Conservation (phyloP, 108 stramenopile genomes). For the Seminavis robusta region DNA sequence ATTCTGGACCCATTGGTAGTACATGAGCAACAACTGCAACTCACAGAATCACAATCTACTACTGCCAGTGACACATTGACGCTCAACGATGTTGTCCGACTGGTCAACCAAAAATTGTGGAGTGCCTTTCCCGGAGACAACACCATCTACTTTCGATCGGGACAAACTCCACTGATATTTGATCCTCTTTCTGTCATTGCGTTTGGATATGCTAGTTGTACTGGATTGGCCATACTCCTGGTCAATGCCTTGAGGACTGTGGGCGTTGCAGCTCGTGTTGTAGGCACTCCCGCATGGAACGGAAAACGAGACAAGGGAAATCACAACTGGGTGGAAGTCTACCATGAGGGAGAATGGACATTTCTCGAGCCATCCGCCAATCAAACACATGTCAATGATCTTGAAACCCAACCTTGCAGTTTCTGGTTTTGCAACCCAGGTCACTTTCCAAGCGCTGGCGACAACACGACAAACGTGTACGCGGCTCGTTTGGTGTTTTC, state of each 20-base stretch:
- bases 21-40: neutral
- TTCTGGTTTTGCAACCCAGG: constrained; percentile 83
- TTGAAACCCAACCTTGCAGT: constrained; percentile 70
- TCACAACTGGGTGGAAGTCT: constrained; percentile 94
- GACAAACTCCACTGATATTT: constrained; percentile 83
- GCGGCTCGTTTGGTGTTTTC: constrained; percentile 57
- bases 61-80: neutral
- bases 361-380: constrained; percentile 80
- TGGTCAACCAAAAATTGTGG: constrained; percentile 68
- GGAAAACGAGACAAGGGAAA: constrained; percentile 67
- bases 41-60: neutral
- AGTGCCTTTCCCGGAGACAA: constrained; percentile 22
- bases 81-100: constrained; percentile 44
- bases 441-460: constrained; percentile 32
- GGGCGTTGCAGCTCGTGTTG: constrained; percentile 79
- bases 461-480: constrained; percentile 44
- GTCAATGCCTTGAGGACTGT: constrained; percentile 61
- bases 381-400: constrained; percentile 46
- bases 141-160: constrained; percentile 56
- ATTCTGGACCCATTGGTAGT: constrained; percentile 30
- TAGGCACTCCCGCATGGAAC: constrained; percentile 86
- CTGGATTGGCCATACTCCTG: constrained; percentile 71
- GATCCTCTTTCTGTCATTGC: constrained; percentile 86
- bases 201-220: constrained; percentile 81
- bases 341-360: constrained; percentile 51